Percentiles rank a stretch among this genome's conserved stretches.
phyloP scores from a whole-genome alignment of 495 filamentous ascomycete genomes.

The Amniculicola lignicola region DNA sequence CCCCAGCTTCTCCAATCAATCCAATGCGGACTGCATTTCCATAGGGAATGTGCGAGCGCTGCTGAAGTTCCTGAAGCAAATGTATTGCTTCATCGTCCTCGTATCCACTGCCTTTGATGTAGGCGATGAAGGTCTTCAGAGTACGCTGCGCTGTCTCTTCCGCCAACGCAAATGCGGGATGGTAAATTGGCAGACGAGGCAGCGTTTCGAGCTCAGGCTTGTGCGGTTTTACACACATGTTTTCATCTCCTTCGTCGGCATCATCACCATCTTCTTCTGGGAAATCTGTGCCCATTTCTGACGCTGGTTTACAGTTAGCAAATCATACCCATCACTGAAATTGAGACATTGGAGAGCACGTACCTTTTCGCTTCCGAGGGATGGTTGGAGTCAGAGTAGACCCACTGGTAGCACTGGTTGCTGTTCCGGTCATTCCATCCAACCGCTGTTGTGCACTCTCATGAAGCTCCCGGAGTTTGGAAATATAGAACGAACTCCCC shows the following conservation, averaged over 20 bases:
- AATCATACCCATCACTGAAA: too few species aligned
- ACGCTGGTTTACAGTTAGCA: neutral
- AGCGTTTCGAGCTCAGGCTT: neutral
- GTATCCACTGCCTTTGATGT: neutral
- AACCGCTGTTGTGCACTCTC: too few species aligned
- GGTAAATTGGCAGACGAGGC: neutral
- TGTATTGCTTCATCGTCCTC: neutral
- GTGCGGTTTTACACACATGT: neutral
- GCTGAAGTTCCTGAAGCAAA: neutral
- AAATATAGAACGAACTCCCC: too few species aligned
- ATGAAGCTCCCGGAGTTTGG: too few species aligned
- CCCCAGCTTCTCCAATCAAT: constrained; percentile 6
- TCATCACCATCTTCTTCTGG: neutral
- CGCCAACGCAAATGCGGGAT: neutral
- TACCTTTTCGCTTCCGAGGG: neutral
- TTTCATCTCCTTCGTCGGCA: neutral
- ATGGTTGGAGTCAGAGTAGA: too few species aligned
- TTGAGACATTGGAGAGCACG: neutral
- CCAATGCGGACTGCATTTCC: neutral
- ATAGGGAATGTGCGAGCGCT: neutral
- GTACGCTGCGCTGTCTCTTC: neutral
- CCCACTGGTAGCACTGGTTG: too few species aligned
- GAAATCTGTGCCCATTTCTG: neutral
- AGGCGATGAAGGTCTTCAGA: neutral
- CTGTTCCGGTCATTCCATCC: too few species aligned